Base-by-base conservation (phyloP, 1,284 basidiomycete species). In the Schizophyllum commune region DNA sequence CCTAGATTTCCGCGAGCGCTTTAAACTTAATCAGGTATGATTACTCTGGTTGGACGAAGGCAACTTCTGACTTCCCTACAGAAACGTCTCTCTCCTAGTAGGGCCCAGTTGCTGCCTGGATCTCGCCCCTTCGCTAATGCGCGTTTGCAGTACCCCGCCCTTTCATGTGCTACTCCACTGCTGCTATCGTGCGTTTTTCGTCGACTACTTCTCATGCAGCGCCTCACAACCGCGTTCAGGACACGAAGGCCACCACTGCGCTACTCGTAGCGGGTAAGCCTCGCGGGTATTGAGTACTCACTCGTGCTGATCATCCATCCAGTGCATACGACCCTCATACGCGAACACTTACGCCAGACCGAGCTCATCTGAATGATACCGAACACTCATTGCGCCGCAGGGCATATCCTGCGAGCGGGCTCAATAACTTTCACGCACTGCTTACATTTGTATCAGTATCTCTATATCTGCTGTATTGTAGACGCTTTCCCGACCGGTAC, bases 141-240 rank as follows among this genome's bases (percentile, higher is more conserved):
- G 34, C 34, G 39, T 83, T 81, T 0, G 77, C 79, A 2, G 68
- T 74, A 52, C 71, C 75, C 55, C 72, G 83, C 3, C 71, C 76
- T 1, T 83, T 84, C 65, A 76, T 81, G 58, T 80, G 76, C 55
- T 75, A 83, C 60, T 76, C 79, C 63, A 82, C 81, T 1, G 80
- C 80, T 54, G 79, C 77, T 8, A 76, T 80, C 32, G 79, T 80
- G 64, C 34, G 78, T 72, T 32, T 52, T 56, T 21, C 1, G 22
- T 27, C 21, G 51, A 47, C n/a, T 32, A 7, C 27, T 33, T 57
- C 21, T n/a, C 34, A 59, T 27, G 52, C 9, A 21, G 22, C 6
- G 5, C 52, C 58, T 47, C 19, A 19, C 34, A 21, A 5, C 9
- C 57, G 20, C 27, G 22, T 15, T 13, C 63, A 83, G 81, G 81